A percentile compares a stretch with the other conserved stretches of the same genome.
These are phyloP conservation scores for Chlorella sp. DNA, from an alignment of 139 green algal genomes.

Conservation along the genomic window DNA sequence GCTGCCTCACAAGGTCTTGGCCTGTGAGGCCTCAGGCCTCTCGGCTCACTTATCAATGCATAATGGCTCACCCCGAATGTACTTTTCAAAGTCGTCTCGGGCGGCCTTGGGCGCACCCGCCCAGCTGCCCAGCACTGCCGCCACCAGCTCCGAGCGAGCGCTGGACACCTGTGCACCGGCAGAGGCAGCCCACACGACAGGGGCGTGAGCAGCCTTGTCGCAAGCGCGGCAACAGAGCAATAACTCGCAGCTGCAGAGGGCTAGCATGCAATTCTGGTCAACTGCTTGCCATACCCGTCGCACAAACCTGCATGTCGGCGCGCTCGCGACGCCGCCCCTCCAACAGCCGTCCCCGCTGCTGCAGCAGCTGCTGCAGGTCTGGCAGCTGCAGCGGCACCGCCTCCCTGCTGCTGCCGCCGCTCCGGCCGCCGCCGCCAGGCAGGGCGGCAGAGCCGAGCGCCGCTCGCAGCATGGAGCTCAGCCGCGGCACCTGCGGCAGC, in stretches of 20 bases:
- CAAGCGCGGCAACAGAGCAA: too few species aligned
- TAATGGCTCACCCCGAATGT: conserved; percentile 42
- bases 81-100: conserved; percentile 63
- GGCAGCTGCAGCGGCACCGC: conserved; percentile 4
- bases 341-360: conserved; percentile 41
- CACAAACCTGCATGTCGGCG: background rate
- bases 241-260: too few species aligned
- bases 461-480: conserved; percentile 59
- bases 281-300: too few species aligned
- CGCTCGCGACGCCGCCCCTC: conserved; percentile 5
- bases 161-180: conserved; percentile 9
- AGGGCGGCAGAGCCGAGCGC: conserved; percentile 30
- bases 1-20: too few species aligned
- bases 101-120: conserved; percentile 54
- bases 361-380: conserved; percentile 17
- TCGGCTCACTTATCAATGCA: too few species aligned
- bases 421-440: background rate
- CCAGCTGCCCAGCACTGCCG: conserved; percentile 40
- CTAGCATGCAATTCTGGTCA: too few species aligned
- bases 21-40: too few species aligned
- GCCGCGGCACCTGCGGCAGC: conserved; percentile 26
- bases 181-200: too few species aligned
- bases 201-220: too few species aligned
- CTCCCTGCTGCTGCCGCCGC: conserved; percentile 41
- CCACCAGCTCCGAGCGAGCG: conserved; percentile 23